Evolutionary conservation across 352 stramenopile species (phyloP).

Genomic region (Globisporangium ultimum): DNA sequence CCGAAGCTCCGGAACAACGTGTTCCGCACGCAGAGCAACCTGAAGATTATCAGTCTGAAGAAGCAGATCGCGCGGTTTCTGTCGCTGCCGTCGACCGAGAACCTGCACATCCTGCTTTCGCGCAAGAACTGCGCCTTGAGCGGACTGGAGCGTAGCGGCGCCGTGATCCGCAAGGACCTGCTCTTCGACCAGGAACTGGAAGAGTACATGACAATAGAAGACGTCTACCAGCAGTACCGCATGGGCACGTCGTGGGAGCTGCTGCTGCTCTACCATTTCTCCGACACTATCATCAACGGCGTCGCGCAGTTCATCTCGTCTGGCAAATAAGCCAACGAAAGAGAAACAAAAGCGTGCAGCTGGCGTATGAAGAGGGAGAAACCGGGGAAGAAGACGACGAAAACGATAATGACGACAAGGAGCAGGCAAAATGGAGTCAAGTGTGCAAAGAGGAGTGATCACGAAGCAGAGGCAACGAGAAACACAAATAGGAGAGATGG

Average conservation of each 20-base stretch:
- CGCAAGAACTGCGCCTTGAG: conserved; percentile 50
- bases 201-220: conserved; percentile 61
- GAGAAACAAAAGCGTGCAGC: background rate
- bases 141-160: conserved; percentile 23
- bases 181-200: conserved; percentile 73
- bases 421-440: background rate
- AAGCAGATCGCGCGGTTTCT: conserved; percentile 58
- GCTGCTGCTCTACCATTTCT: conserved; percentile 76
- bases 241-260: conserved; percentile 69
- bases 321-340: conserved; percentile 3
- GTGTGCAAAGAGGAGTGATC: too few relatives aligned
- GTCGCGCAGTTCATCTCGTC: conserved; percentile 55
- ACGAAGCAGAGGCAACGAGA: too few relatives aligned
- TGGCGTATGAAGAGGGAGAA: background rate
- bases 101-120: conserved; percentile 60
- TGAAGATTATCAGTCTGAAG: conserved; percentile 76
- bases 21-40: conserved; percentile 55
- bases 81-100: conserved; percentile 33
- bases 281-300: conserved; percentile 63
- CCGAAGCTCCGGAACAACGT: conserved; percentile 46
- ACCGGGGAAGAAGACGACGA: background rate
- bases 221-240: conserved; percentile 84
- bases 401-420: background rate
- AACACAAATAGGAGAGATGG: too few relatives aligned
- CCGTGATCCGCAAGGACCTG: conserved; percentile 57